A percentile compares a stretch with the other conserved stretches of the same genome.
phyloP scores from a whole-genome alignment of 352 stramenopile species.

The Pseudoperonospora humuli region DNA sequence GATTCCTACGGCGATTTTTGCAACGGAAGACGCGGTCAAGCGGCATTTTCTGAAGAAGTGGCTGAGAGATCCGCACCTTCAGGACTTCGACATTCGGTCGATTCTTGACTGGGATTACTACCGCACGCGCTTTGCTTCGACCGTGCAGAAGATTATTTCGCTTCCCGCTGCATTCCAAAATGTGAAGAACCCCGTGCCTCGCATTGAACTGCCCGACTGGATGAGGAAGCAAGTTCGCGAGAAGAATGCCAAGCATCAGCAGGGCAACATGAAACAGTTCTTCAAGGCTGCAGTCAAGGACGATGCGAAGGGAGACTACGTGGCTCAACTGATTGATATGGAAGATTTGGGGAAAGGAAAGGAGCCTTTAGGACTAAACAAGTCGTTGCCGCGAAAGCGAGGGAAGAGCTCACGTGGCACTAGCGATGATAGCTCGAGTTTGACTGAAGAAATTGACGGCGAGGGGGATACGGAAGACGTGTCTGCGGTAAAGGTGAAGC shows the following conservation, averaged over 20 bases:
- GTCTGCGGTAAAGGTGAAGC: slow-evolving; percentile 28
- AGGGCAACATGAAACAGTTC: slow-evolving; percentile 86
- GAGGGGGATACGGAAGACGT: slow-evolving; percentile 10
- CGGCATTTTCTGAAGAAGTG: slow-evolving; percentile 97
- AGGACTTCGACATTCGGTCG: slow-evolving; percentile 90
- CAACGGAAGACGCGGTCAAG: slow-evolving; percentile 90
- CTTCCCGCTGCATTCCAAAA: slow-evolving; percentile 98
- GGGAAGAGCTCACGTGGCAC: slow-evolving; percentile 9
- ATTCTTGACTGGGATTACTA: slow-evolving; percentile 99
- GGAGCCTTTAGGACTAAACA: slow-evolving; percentile 5
- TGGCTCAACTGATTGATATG: slow-evolving; percentile 63
- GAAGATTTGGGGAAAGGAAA: slow-evolving; percentile 45
- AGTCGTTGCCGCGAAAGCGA: slow-evolving; percentile 9
- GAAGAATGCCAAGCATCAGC: slow-evolving; percentile 72
- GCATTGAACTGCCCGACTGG: slow-evolving; percentile 95
- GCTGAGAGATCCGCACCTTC: slow-evolving; percentile 88
- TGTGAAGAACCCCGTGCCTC: slow-evolving; percentile 93
- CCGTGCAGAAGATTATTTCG: slow-evolving; percentile 99
- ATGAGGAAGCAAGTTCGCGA: slow-evolving; percentile 90
- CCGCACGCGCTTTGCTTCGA: slow-evolving; percentile 67
- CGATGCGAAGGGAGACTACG: slow-evolving; percentile 30
- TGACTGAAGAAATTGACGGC: slow-evolving; percentile 24
- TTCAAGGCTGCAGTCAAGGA: slow-evolving; percentile 48
- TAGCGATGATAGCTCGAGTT: slow-evolving; percentile 8
- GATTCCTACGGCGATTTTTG: slow-evolving; percentile 98